Evolutionary conservation across 140 eudicot genomes (phyloP), one percentile per base, ranked within the genome.

Genomic region (Ambrosia hybrid): DNA sequence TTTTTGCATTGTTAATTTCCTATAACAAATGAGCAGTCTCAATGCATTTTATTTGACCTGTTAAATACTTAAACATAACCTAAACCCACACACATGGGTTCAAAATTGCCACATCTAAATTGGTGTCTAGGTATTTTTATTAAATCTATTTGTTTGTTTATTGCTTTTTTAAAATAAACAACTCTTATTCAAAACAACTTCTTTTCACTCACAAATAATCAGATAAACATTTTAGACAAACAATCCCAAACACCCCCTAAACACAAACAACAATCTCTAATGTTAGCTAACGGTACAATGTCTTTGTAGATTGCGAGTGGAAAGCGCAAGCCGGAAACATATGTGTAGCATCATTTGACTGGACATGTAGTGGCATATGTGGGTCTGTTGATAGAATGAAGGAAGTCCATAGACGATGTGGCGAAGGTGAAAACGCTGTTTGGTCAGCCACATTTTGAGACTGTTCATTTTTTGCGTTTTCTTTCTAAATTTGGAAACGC

Each of bases 351-450:
- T 89, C 96, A 55, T 89, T 86, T 26, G 96, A 89, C 78, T 89
- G 96, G 96, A 84, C 85, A 4, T 89, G 96, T 65, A 82, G 88
- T 33, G 96, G 96, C 48, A 89, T 89, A 15, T 89, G 96, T 76
- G 83, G 88, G 14, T 83, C 96, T 0, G 92, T 80, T 15, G 96
- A 89, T 34, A 76, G 89, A 77, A 89, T 89, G 7, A 81, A 82
- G 73, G 96, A 89, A 72, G 92, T 89, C 53, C 96, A 89, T 76
- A 76, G 71, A 51, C 83, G 92, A 72, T 89, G 96, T 65, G 96
- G 96, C 5, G 96, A 86, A 58, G 88, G 89, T 11, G 92, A 83
- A 77, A 80, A 86, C 64, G 85, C 92, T 1, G 77, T 89, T 21
- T 89, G 90, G 96, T 74, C 85, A 4, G 88, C 96, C 38, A 66